Evolutionary conservation across 352 stramenopile genomes (phyloP), one percentile per base, ranked within the genome.

Genomic region (Phytophthora palmivora): DNA sequence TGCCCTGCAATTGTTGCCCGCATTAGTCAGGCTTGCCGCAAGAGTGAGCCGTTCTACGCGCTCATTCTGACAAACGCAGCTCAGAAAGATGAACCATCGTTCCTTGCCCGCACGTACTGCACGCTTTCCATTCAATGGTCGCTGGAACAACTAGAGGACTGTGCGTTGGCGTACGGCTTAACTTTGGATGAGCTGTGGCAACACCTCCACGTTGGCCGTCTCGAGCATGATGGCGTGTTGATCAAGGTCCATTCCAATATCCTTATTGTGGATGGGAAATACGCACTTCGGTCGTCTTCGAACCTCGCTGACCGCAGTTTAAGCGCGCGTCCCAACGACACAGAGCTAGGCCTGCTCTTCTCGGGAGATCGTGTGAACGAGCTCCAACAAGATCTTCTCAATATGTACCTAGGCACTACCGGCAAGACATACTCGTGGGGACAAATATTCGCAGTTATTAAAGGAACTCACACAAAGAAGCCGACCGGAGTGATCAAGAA

Each of bases 231-330:
- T 32, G 68, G 67, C 15, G 70, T 89, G 33, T 60, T 89, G 9
- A 61, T 92, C 52, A 92, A 92, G 56, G 82, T 92, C 22, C 84
- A 92, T 62, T 92, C 84, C 18, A 92, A 92, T 52, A 88, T 92
- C 30, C 63, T 92, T 32, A 92, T 92, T 64, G 67, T 79, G 21
- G 84, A 92, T 41, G 82, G 84, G n/a, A 64, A 62, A 28, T 90
- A 89, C 50, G 84, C 82, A 6, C 54, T 92, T 30, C 76, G 84
- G 5, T 90, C 81, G 47, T 92, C 84, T 33, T 91, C 81, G 32
- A 92, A 92, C 39, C 66, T 92, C 34, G 82, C 84, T 4, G 84
- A 92, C 37, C 78, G 84, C n/a, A 91, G 82, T 67, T 34, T 92
- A 15, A 92, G 84, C 38, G 71, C 80, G 6, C 63, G 82, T 18